phyloP scores from a whole-genome alignment of 2,329 filamentous ascomycete species.

The Penicillium psychrosexuale region DNA sequence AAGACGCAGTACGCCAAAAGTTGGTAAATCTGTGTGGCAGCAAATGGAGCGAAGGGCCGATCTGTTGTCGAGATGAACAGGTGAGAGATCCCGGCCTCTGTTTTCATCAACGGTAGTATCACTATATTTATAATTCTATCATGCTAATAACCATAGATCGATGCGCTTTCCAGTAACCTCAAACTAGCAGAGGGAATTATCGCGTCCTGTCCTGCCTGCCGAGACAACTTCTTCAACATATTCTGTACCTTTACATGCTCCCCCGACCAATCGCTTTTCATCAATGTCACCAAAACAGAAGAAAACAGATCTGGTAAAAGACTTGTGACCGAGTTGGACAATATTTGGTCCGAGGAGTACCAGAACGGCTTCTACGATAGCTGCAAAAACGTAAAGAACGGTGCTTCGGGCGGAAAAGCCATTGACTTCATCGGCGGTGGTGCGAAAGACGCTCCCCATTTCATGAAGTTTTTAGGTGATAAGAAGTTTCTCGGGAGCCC shows the following conservation, averaged over 20 bases:
- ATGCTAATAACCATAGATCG: conserved; percentile 55
- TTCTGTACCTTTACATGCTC: conserved; percentile 99
- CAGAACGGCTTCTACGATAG: conserved; percentile 89
- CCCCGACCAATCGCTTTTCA: conserved; percentile 89
- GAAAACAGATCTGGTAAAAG: conserved; percentile 52
- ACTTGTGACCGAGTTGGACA: conserved; percentile 85
- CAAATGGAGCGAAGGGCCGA: conserved; percentile 77
- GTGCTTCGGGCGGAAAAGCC: conserved; percentile 84
- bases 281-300: conserved; percentile 80
- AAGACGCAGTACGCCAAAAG: conserved; percentile 67
- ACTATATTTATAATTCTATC: not conserved
- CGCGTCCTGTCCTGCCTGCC: conserved; percentile 91
- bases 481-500: conserved; percentile 88
- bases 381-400: conserved; percentile 98
- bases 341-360: conserved; percentile 79
- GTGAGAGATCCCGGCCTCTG: conserved; percentile 33
- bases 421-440: conserved; percentile 96
- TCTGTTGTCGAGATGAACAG: conserved; percentile 83
- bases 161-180: conserved; percentile 76
- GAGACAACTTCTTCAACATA: conserved; percentile 96
- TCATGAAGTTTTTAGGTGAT: conserved; percentile 88
- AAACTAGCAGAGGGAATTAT: conserved; percentile 85
- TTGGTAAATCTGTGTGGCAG: conserved; percentile 81
- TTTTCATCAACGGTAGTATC: not conserved
- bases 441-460: conserved; percentile 80